Conservation (phyloP, 495 filamentous ascomycete genomes). For the Penicillium odoratum region DNA sequence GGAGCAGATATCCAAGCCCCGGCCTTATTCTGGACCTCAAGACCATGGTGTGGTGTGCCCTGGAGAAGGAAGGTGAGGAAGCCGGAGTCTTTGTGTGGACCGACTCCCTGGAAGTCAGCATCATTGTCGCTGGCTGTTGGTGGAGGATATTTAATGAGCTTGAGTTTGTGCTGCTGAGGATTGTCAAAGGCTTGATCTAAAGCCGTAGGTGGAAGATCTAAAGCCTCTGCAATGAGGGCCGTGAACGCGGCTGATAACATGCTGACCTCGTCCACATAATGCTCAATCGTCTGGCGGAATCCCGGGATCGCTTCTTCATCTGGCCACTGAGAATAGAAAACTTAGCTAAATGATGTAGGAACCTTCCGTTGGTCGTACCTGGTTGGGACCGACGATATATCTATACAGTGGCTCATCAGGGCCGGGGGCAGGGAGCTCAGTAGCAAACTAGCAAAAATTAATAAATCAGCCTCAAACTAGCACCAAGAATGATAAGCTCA, state of each 20-base stretch:
- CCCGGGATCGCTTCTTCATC: constrained; percentile 61
- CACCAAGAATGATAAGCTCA: constrained; percentile 47
- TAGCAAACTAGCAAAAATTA: constrained; percentile 35
- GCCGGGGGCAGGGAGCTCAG: constrained; percentile 66
- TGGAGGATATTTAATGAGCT: constrained; percentile 82
- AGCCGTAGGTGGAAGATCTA: constrained; percentile 68
- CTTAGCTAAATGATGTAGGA: neutral
- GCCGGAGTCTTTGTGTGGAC: constrained; percentile 93
- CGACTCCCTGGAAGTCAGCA: constrained; percentile 60
- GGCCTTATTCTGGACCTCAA: constrained; percentile 85
- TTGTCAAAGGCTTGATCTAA: constrained; percentile 75
- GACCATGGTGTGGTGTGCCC: constrained; percentile 70
- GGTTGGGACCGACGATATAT: constrained; percentile 79
- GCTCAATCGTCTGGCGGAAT: constrained; percentile 68
- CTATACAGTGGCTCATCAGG: constrained; percentile 68
- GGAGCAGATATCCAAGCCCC: constrained; percentile 74
- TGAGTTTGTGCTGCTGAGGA: constrained; percentile 84
- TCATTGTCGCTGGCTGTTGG: constrained; percentile 25
- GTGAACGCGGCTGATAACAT: constrained; percentile 72
- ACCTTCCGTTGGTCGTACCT: constrained; percentile 25
- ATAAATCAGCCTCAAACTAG: too few species aligned
- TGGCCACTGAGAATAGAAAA: constrained; percentile 64
- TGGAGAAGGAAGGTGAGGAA: constrained; percentile 86
- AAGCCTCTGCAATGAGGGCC: constrained; percentile 82
- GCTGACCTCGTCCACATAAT: constrained; percentile 76